Base-by-base conservation (phyloP, 257 asterid genomes). In the Henckelia pumila region DNA sequence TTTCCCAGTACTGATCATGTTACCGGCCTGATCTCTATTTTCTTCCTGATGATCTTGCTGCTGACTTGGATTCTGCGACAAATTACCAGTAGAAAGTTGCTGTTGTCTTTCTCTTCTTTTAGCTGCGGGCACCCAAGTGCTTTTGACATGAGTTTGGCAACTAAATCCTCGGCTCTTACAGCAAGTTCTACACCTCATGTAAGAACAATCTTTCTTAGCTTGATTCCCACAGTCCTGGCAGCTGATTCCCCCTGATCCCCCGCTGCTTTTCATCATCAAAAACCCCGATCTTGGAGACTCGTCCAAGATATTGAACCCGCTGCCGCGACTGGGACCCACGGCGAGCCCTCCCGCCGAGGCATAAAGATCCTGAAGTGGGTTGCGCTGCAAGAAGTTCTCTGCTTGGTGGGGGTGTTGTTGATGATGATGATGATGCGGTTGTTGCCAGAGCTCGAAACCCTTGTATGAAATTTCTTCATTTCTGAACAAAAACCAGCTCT, bases 81-180 rank as follows among this genome's bases (percentile, higher is more conserved):
- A 61, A 22, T 79, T n/a, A n/a, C n/a, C n/a, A n/a, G n/a, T 20
- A 8, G 85, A 9, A 0, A 79, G 77, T 25, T 82, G 92, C 22
- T 84, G 88, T 62, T 86, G 96, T 25, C 95, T 63, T 71, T 91
- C 93, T 23, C 98, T 69, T 58, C 98, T 77, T 81, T 91, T 85
- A 0, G 94, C 81, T 0, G 98, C 98, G 0, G 98, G 96, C 30
- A 91, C 96, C 98, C 98, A 91, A 19, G 98, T 91, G 83, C 93
- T 84, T 77, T 84, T 91, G 0, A 91, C 86, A 72, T 91, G 97
- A 2, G 97, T 91, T 16, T 74, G 70, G 77, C 97, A 91, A 56
- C 79, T 84, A 71, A 77, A 84, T 62, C 97, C 97, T 68, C 96
- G 85, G 69, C 96, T 88, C 68, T 89, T 92, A 26, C 98, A 92